Conservation (phyloP, 257 asterid species). For the Solanum bulbocastanum region DNA sequence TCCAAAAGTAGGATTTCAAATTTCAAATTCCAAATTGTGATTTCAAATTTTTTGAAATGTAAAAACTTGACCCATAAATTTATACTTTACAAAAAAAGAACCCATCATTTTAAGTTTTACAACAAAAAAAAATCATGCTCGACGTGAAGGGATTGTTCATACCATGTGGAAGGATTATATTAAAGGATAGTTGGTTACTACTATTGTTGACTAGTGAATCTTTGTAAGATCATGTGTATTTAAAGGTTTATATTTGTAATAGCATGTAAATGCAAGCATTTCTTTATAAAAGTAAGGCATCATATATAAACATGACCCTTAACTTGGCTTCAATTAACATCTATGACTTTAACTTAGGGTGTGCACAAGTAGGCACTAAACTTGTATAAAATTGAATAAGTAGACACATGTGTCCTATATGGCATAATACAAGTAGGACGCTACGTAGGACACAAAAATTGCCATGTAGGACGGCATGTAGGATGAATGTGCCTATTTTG, state of each 20-base stretch:
- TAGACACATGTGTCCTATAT: too few species aligned
- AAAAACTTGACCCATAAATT: not conserved
- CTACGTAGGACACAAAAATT: too few species aligned
- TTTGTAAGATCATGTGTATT: not conserved
- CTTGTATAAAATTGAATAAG: too few species aligned
- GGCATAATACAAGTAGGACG: too few species aligned
- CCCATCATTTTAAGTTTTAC: not conserved
- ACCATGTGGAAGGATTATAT: not conserved
- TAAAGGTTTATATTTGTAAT: not conserved
- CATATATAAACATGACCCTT: too few species aligned
- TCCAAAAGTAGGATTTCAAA: not conserved
- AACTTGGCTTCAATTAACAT: too few species aligned
- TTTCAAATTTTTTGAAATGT: not conserved
- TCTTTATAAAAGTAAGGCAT: not conserved
- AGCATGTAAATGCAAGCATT: not conserved
- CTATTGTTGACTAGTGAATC: not conserved
- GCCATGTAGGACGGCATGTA: too few species aligned
- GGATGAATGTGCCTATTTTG: too few species aligned
- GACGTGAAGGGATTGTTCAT: not conserved
- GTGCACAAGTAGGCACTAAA: too few species aligned
- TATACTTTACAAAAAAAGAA: not conserved
- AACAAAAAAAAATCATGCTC: not conserved
- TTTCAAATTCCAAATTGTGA: not conserved
- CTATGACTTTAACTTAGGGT: too few species aligned
- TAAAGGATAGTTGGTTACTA: not conserved